Evolutionary conservation across 257 asterid species (phyloP).

Genomic region (Solanum tarijense): DNA sequence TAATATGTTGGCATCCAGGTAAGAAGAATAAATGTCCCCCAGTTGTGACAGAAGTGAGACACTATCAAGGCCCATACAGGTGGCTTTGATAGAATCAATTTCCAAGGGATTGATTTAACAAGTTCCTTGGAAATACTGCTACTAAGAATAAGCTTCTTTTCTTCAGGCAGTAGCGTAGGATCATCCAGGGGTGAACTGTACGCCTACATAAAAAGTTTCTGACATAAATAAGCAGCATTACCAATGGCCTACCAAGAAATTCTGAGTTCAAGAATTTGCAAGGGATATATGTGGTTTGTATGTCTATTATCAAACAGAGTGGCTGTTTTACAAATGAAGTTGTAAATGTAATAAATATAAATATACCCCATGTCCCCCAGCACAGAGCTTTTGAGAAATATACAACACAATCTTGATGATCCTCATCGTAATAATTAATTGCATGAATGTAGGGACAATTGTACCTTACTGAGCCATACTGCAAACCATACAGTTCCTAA

Average conservation of each 20-base stretch:
- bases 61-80: constrained; percentile 90
- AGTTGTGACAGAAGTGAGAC: constrained; percentile 84
- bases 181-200: constrained; percentile 78
- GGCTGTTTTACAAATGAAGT: neutral
- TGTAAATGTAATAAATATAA: neutral
- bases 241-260: neutral
- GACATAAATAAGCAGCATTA: neutral
- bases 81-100: constrained; percentile 56
- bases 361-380: neutral
- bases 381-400: neutral
- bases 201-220: constrained; percentile 43
- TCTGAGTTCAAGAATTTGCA: neutral
- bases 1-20: constrained; percentile 98
- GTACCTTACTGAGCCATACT: constrained; percentile 70
- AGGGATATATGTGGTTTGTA: neutral
- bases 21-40: constrained; percentile 92
- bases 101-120: constrained; percentile 86
- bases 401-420: neutral
- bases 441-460: neutral
- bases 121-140: constrained; percentile 54
- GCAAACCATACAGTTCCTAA: constrained; percentile 74
- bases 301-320: neutral
- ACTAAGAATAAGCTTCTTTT: constrained; percentile 62
- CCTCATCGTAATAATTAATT: neutral
- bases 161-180: constrained; percentile 53